Evolutionary conservation across 2,329 filamentous ascomycete species (phyloP), one percentile per base, ranked within the genome.

Genomic region (Pseudogymnoascus sp.): DNA sequence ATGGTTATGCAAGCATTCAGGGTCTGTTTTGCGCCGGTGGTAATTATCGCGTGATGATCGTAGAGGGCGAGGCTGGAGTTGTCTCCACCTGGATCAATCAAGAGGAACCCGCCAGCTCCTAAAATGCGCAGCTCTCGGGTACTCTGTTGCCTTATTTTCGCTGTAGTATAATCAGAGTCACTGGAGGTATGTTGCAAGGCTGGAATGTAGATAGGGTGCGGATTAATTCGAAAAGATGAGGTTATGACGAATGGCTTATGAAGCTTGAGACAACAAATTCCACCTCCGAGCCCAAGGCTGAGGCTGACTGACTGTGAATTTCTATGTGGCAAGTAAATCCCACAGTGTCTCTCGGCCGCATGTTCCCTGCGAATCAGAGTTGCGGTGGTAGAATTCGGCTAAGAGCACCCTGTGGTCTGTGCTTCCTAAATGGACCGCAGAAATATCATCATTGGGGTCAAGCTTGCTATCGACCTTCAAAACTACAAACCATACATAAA

Each of bases 371-470:
- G 28, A 56, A 56, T 56, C 50, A 33, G n/a, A 56, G 50, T 56
- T 56, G 50, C 16, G 35, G 28, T 56, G 28, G 50, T 56, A 12
- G 16, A 56, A 33, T 56, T 56, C 50, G 26, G 50, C 50, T 56
- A 56, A 10, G 50, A 56, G 50, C 50, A 56, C 50, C 10, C 11
- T 35, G 50, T 56, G 50, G 50, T 56, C 50, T 56, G 50, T 56
- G 50, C 50, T 33, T 2, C 50, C 7, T 26, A 19, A 11, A 14
- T 33, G 50, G 50, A 56, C 50, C 50, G 50, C 50, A 56, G 50
- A 56, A 56, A 56, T 56, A 56, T 56, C 50, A 56, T 56, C 50
- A 56, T 56, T 56, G 50, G 50, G n/a, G 16, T 56, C 50, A 56
- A 56, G 50, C 50, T 56, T 12, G 50, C n/a, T 56, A 56, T 56